Conservation (phyloP, 805 yeast species). For the Cyberlindnera petersonii region DNA sequence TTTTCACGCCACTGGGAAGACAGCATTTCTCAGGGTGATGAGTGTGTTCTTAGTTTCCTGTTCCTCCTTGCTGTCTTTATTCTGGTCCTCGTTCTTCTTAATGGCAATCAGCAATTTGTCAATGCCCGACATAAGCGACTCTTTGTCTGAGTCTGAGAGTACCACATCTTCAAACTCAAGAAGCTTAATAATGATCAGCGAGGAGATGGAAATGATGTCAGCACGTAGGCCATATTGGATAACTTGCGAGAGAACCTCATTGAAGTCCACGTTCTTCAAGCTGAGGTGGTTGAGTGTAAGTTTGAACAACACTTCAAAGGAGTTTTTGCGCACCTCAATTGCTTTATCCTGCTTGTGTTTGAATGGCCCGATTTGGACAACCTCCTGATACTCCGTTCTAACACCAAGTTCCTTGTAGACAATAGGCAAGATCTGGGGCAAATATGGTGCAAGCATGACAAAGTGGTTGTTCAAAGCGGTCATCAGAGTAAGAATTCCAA, state of each 20-base stretch:
- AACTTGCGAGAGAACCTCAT: conserved; percentile 33
- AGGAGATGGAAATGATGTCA: conserved; percentile 28
- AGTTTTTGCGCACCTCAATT: conserved; percentile 63
- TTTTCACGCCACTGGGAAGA: conserved; percentile 8
- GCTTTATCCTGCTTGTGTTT: conserved; percentile 80
- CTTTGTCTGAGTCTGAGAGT: conserved; percentile 17
- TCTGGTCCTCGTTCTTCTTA: conserved; percentile 28
- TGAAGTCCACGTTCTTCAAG: conserved; percentile 29
- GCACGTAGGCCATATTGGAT: conserved; percentile 38
- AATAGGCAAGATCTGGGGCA: conserved; percentile 44
- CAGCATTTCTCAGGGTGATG: conserved; percentile 21
- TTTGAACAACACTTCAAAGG: conserved; percentile 66
- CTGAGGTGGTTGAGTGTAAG: conserved; percentile 30
- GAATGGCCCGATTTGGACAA: conserved; percentile 82
- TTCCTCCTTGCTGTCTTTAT: conserved; percentile 29
- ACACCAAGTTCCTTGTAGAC: conserved; percentile 53
- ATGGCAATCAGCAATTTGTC: conserved; percentile 27
- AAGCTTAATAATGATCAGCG: conserved; percentile 25
- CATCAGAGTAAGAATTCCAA: conserved; percentile 55
- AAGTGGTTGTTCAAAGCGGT: conserved; percentile 58
- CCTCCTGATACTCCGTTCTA: conserved; percentile 53
- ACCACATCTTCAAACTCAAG: conserved; percentile 27
- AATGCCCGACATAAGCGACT: conserved; percentile 23
- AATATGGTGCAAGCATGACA: conserved; percentile 39
- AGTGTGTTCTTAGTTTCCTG: conserved; percentile 27